These are phyloP conservation scores for Nicotiana undulata DNA, from an alignment of 257 asterid genomes.

Conservation along the genomic window DNA sequence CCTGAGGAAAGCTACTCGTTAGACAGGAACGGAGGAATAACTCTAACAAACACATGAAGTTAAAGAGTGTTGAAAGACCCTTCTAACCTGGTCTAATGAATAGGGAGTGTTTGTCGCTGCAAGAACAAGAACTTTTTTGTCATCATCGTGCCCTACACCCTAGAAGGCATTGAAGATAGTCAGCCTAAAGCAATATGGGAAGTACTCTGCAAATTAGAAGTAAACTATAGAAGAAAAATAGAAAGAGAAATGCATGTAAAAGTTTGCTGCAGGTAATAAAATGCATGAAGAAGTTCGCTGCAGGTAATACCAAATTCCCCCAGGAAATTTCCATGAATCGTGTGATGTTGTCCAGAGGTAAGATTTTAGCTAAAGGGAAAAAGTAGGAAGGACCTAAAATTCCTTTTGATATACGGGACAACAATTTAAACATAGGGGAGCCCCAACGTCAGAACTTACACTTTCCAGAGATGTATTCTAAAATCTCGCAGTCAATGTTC, in stretches of 20 bases:
- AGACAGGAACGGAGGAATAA: background rate
- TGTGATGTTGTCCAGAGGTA: background rate
- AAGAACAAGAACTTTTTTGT: conserved; percentile 20
- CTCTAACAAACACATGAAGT: background rate
- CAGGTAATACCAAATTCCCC: background rate
- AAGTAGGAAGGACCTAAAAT: background rate
- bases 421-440: background rate
- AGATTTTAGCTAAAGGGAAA: background rate
- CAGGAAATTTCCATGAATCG: background rate
- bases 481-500: background rate
- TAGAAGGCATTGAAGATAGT: background rate
- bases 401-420: background rate
- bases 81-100: conserved; percentile 15
- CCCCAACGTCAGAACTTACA: background rate
- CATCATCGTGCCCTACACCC: conserved; percentile 22
- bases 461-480: background rate
- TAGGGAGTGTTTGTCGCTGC: conserved; percentile 25
- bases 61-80: background rate
- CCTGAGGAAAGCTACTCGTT: conserved; percentile 7
- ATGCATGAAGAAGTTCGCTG: no score
- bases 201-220: background rate
- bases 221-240: background rate
- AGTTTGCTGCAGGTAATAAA: background rate
- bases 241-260: background rate
- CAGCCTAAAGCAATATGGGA: background rate